These are phyloP conservation scores for Apostasia ramifera DNA, from an alignment of 106 monocot genomes.

Conservation along the genomic window DNA sequence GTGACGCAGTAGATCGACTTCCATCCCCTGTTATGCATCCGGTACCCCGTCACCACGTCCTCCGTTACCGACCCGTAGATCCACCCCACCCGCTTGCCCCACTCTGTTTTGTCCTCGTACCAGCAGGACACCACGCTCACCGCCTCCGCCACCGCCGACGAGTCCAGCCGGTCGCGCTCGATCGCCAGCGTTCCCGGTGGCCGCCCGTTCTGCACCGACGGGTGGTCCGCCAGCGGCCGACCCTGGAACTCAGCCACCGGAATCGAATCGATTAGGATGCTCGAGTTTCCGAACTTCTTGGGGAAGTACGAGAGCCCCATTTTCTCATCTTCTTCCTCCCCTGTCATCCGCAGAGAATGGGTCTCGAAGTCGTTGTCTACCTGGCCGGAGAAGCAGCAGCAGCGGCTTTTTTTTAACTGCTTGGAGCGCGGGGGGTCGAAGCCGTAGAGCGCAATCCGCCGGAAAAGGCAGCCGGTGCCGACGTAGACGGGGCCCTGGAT, in stretches of 20 bases:
- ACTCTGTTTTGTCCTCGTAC: slow-evolving; percentile 86
- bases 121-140: slow-evolving; percentile 71
- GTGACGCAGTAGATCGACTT: slow-evolving; percentile 84
- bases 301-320: slow-evolving; percentile 56
- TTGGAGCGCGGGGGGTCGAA: slow-evolving; percentile 83
- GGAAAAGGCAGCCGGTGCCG: slow-evolving; percentile 94
- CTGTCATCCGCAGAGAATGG: slow-evolving; percentile 53
- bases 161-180: slow-evolving; percentile 57
- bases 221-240: slow-evolving; percentile 68
- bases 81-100: slow-evolving; percentile 74
- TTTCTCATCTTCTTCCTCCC: slow-evolving; percentile 53
- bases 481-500: slow-evolving; percentile 93
- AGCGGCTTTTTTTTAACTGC: slow-evolving; percentile 24
- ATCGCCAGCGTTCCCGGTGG: slow-evolving; percentile 45
- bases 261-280: slow-evolving; percentile 57
- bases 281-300: slow-evolving; percentile 87
- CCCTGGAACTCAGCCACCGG: slow-evolving; percentile 69
- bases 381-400: slow-evolving; percentile 42
- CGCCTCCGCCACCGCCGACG: slow-evolving; percentile 71
- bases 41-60: slow-evolving; percentile 89
- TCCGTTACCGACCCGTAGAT: slow-evolving; percentile 83
- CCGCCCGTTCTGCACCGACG: slow-evolving; percentile 55
- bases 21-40: slow-evolving; percentile 86
- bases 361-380: slow-evolving; percentile 38
- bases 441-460: slow-evolving; percentile 86